Evolutionary conservation across 257 asterid genomes (phyloP), one percentile per base, ranked within the genome.

Genomic region (Haberlea rhodopensis): DNA sequence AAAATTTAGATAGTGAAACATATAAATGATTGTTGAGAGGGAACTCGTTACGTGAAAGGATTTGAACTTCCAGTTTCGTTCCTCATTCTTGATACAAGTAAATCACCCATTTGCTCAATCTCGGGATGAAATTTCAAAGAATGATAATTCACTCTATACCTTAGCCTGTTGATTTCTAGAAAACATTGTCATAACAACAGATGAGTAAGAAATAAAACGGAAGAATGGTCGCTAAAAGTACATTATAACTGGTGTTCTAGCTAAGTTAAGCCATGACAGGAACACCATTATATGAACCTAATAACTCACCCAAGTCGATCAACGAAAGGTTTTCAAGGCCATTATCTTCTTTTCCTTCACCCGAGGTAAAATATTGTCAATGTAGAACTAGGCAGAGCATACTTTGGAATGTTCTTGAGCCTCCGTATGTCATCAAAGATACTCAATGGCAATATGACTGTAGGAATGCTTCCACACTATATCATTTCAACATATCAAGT

Each of bases 61-160:
- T n/a, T 89, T 66, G 96, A 57, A 68, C 82, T 76, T 55, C 90
- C 95, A 25, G 95, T 90, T 40, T 94, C 85, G 78, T 94, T 89
- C 86, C 87, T 85, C 99, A 94, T 94, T 78, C 99, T 88, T 51
- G 99, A 87, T 55, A 90, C 90, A 10, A 94, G 96, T 70, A 75
- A 79, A 82, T 90, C 88, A 55, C 97, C 95, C 99, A 94, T 90
- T 57, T 86, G 85, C 74, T 90, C 97, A 69, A 94, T 90, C 70
- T 94, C 87, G 1, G 97, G 99, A 73, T 85, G 99, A 81, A 92
- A 90, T 60, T 94, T 94, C 68, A 94, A 72, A 66, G 97, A 97
- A 68, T 94, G 99, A 81, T 94, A 94, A 78, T 94, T 94, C 66
- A 94, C 97, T 77, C 96, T 90, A 76, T 97, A 94, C 81, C 99